phyloP scores from a whole-genome alignment of 345 rosid genomes.

The Cardamine resedifolia region DNA sequence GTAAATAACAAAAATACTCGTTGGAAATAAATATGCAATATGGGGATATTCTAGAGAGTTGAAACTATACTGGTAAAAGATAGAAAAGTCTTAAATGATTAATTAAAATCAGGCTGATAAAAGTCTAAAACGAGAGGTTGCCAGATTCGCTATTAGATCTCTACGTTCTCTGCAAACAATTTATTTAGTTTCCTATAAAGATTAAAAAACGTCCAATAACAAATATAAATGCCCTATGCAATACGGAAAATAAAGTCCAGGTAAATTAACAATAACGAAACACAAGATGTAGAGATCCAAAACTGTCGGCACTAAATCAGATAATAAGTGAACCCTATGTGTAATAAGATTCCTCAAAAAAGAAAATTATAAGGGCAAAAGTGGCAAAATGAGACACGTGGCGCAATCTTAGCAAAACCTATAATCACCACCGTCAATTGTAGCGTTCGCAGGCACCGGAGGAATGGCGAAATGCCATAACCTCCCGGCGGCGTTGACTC shows the following conservation, averaged over 20 bases:
- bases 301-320: conserved; percentile 30
- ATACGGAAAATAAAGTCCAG: not conserved
- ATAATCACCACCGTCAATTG: conserved; percentile 27
- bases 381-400: not conserved
- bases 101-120: not conserved
- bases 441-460: conserved; percentile 39
- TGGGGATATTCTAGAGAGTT: not conserved
- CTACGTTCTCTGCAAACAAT: not conserved
- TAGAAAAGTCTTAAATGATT: not conserved
- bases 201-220: not conserved
- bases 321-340: conserved; percentile 28
- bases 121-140: not conserved
- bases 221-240: not conserved
- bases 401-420: conserved; percentile 39
- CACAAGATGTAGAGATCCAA: conserved; percentile 35
- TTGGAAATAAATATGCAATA: conserved; percentile 2
- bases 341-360: conserved; percentile 20
- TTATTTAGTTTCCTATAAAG: not conserved
- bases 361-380: conserved; percentile 23
- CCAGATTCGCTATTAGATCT: not conserved
- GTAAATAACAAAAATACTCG: conserved; percentile 12
- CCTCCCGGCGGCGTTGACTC: conserved; percentile 51
- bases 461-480: conserved; percentile 70
- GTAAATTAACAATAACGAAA: conserved; percentile 7
- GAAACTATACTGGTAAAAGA: not conserved